Conservation (phyloP, 2,329 filamentous ascomycete species). For the Arthrobotrys conoides region DNA sequence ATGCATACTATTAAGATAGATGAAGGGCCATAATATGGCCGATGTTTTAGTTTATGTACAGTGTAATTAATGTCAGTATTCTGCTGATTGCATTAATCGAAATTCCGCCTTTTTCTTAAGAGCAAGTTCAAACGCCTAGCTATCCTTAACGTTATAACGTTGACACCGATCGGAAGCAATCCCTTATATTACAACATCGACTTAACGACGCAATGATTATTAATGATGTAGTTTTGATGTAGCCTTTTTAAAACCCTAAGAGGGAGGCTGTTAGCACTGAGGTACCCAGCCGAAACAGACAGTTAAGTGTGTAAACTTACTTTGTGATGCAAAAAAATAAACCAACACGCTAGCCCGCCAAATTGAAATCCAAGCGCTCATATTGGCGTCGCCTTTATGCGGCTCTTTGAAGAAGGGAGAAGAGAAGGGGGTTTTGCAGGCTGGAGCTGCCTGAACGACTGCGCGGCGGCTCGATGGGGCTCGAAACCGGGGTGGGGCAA, state of each 20-base stretch:
- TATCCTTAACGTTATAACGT: too few species aligned
- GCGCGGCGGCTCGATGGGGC: conserved; percentile 48
- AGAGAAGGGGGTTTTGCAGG: conserved; percentile 54
- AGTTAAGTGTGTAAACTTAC: background rate
- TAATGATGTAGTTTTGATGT: background rate
- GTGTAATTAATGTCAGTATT: conserved; percentile 58
- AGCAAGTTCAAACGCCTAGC: conserved; percentile 1
- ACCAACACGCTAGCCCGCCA: background rate
- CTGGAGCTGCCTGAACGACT: conserved; percentile 25
- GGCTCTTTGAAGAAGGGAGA: conserved; percentile 50
- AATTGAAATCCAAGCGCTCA: background rate
- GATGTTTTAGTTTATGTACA: conserved; percentile 36
- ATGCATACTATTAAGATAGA: background rate
- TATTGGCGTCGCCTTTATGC: conserved; percentile 2
- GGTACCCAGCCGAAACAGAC: background rate
- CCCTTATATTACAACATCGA: background rate
- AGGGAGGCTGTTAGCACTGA: background rate
- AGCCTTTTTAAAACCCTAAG: background rate
- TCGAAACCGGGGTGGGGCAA: conserved; percentile 50
- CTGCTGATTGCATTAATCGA: conserved; percentile 56
- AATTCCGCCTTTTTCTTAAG: background rate
- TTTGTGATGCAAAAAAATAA: background rate
- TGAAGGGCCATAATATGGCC: background rate
- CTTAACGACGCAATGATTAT: background rate
- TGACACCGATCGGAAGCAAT: background rate